Evolutionary conservation across 2,329 filamentous ascomycete genomes (phyloP).

Genomic region (Sphaerulina populicola): DNA sequence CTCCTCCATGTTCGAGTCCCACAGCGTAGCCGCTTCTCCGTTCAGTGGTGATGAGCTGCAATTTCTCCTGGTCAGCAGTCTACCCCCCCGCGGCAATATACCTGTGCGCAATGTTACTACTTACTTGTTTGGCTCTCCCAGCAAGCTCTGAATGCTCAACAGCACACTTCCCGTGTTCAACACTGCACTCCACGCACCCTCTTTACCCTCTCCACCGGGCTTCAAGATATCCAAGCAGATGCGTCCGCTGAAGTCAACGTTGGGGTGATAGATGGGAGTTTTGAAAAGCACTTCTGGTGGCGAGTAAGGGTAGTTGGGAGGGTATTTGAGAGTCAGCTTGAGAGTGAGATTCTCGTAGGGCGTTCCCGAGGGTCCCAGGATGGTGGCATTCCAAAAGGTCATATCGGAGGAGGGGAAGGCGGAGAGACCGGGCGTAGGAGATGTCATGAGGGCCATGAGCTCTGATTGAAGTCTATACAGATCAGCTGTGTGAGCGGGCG

Average conservation of each 20-base stretch:
- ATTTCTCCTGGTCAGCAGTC: constrained; percentile 9
- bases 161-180: constrained; percentile 94
- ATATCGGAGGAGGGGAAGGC: constrained; percentile 92
- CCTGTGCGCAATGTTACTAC: constrained; percentile 31
- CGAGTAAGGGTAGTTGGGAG: constrained; percentile 84
- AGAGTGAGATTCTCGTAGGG: constrained; percentile 82
- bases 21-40: constrained; percentile 89
- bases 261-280: constrained; percentile 98
- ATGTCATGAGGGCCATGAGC: constrained; percentile 97
- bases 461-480: constrained; percentile 76
- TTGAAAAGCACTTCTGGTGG: constrained; percentile 91
- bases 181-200: constrained; percentile 93
- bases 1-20: constrained; percentile 79
- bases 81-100: neutral
- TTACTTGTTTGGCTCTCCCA: constrained; percentile 98
- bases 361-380: constrained; percentile 81
- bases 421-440: constrained; percentile 82
- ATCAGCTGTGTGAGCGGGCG: neutral
- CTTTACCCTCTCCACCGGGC: constrained; percentile 31
- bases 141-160: constrained; percentile 83
- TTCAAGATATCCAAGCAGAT: constrained; percentile 98
- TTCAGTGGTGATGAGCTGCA: constrained; percentile 83
- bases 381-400: constrained; percentile 86
- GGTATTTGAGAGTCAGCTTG: constrained; percentile 88
- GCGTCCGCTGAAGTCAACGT: constrained; percentile 91